These are phyloP conservation scores for Monosporozyma aquatica DNA, from an alignment of 805 yeast genomes.

Conservation along the genomic window DNA sequence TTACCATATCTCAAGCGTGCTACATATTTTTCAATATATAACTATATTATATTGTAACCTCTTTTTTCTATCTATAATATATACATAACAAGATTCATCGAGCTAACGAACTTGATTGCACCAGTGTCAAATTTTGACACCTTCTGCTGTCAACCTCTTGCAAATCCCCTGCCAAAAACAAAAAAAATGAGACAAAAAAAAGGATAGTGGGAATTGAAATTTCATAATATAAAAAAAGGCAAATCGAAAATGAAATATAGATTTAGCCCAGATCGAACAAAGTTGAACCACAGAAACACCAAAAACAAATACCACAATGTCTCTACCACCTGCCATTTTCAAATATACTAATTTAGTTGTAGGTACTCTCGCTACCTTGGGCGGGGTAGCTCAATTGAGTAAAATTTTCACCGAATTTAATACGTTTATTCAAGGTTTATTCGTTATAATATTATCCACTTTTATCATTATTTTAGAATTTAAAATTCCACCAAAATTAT, in stretches of 20 bases:
- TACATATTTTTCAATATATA: too few species aligned
- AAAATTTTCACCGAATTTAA: constrained; percentile 18
- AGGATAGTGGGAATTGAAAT: too few species aligned
- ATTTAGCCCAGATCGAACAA: too few species aligned
- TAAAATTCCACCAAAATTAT: constrained; percentile 47
- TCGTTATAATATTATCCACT: constrained; percentile 45
- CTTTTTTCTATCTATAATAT: background rate
- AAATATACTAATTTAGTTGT: constrained; percentile 43
- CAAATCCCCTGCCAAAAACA: too few species aligned
- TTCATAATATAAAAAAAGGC: too few species aligned
- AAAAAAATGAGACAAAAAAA: too few species aligned
- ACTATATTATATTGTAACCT: too few species aligned
- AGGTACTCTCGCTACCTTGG: constrained; percentile 41
- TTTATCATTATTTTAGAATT: constrained; percentile 39
- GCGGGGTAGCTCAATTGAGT: constrained; percentile 18
- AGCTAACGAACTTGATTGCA: too few species aligned
- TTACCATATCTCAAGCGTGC: too few species aligned
- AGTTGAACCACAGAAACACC: background rate
- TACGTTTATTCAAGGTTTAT: constrained; percentile 50
- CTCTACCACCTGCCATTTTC: constrained; percentile 18
- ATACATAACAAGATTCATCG: background rate
- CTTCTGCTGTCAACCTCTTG: too few species aligned
- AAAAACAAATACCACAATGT: constrained; percentile 16
- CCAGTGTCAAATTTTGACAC: too few species aligned
- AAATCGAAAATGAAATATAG: too few species aligned